phyloP scores from a whole-genome alignment of 2,329 filamentous ascomycete species.

The Hypoxylon sp. region DNA sequence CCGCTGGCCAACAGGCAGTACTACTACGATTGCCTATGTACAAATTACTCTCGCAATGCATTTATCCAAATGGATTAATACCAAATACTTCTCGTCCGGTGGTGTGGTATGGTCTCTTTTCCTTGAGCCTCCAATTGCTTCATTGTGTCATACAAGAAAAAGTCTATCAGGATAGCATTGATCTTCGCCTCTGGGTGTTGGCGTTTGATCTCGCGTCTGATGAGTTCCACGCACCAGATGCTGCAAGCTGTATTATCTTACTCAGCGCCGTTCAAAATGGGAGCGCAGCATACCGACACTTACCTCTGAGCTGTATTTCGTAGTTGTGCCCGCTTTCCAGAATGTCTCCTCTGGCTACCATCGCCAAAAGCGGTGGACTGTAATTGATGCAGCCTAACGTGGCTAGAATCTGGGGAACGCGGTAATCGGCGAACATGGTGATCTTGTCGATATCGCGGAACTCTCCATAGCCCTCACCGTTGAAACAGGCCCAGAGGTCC shows the following conservation, averaged over 20 bases:
- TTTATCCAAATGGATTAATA: constrained; percentile 68
- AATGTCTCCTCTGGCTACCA: constrained; percentile 74
- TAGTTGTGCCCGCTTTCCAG: constrained; percentile 81
- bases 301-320: constrained; percentile 90
- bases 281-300: constrained; percentile 46
- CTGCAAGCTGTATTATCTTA: constrained; percentile 75
- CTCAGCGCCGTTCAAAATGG: constrained; percentile 14
- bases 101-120: constrained; percentile 79
- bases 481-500: constrained; percentile 96
- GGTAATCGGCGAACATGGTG: constrained; percentile 99
- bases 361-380: constrained; percentile 81
- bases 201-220: constrained; percentile 82
- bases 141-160: constrained; percentile 95
- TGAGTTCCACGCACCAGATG: constrained; percentile 95
- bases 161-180: constrained; percentile 96
- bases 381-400: constrained; percentile 86
- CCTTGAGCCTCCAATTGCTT: constrained; percentile 82
- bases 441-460: constrained; percentile 95
- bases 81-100: constrained; percentile 94
- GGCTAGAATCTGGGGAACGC: constrained; percentile 93
- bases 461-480: constrained; percentile 81
- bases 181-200: constrained; percentile 78
- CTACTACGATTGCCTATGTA: constrained; percentile 17
- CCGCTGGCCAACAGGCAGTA: constrained; percentile 6
- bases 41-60: constrained; percentile 16